Evolutionary conservation across 176 grass and related monocot genomes (phyloP).

Genomic region (Aegilops speltoides): DNA sequence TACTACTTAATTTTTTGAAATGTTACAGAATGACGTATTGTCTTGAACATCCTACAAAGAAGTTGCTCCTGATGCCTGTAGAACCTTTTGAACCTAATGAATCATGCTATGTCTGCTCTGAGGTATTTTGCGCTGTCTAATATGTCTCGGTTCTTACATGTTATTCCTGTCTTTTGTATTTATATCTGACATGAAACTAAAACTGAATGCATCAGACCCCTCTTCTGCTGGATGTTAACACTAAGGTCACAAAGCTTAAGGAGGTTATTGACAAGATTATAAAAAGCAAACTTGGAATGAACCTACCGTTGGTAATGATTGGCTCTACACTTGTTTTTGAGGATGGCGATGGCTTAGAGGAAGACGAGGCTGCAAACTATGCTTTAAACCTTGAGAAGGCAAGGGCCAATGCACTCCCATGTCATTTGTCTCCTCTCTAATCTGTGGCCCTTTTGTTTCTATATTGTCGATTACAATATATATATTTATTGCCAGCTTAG

Average conservation of each 20-base stretch:
- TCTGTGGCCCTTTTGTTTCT: not conserved
- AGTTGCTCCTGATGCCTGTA: constrained; percentile 93
- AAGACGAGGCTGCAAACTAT: constrained; percentile 69
- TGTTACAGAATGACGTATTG: constrained; percentile 97
- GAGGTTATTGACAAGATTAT: constrained; percentile 91
- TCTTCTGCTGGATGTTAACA: constrained; percentile 81
- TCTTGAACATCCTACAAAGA: constrained; percentile 90
- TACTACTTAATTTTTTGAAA: not conserved
- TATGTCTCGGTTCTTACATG: not conserved
- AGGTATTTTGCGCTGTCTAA: constrained; percentile 51
- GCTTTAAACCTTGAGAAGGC: constrained; percentile 76
- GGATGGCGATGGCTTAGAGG: constrained; percentile 87
- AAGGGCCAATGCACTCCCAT: not conserved
- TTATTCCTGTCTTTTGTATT: constrained; percentile 6
- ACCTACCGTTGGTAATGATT: constrained; percentile 85
- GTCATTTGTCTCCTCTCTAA: not conserved
- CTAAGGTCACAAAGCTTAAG: constrained; percentile 67
- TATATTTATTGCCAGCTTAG: constrained; percentile 20
- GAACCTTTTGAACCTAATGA: constrained; percentile 90
- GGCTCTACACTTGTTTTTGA: constrained; percentile 76
- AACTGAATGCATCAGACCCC: constrained; percentile 66
- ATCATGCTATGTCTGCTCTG: constrained; percentile 99
- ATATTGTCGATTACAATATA: not conserved
- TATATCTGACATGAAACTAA: constrained; percentile 6
- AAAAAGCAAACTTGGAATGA: constrained; percentile 94